phyloP scores from a whole-genome alignment of 192 early-diverging fungal genomes.

The Podila minutissima region DNA sequence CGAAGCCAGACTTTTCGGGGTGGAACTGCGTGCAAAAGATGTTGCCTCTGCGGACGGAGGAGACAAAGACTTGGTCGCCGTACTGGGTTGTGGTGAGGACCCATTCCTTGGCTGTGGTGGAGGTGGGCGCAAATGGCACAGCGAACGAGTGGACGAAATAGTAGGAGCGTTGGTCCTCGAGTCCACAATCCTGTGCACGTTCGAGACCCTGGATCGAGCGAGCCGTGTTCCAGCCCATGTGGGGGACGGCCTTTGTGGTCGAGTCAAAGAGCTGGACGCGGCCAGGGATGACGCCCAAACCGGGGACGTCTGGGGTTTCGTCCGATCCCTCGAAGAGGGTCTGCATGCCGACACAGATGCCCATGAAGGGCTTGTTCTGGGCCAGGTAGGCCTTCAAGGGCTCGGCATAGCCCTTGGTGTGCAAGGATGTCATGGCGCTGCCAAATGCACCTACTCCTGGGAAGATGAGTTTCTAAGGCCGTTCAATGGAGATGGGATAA shows the following conservation, averaged over 20 bases:
- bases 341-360: constrained; percentile 99
- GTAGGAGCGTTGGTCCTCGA: constrained; percentile 63
- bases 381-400: constrained; percentile 86
- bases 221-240: constrained; percentile 97
- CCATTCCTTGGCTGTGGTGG: constrained; percentile 69
- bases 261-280: constrained; percentile 73
- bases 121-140: constrained; percentile 64
- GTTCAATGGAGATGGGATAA: not conserved
- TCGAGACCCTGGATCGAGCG: constrained; percentile 47
- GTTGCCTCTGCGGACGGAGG: constrained; percentile 82
- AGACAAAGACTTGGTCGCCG: constrained; percentile 87
- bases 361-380: constrained; percentile 93
- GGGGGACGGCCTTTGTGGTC: constrained; percentile 88
- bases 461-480: constrained; percentile 90
- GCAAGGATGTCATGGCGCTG: constrained; percentile 84
- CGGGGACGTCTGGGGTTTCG: constrained; percentile 81
- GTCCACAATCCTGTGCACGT: constrained; percentile 25
- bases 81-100: constrained; percentile 88
- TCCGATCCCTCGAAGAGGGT: constrained; percentile 91
- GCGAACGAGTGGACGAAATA: constrained; percentile 99
- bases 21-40: constrained; percentile 99
- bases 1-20: constrained; percentile 95
- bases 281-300: constrained; percentile 87
- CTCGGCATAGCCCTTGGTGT: constrained; percentile 78
- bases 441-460: constrained; percentile 99